A percentile compares a stretch with the other conserved stretches of the same genome.
Conservation (phyloP, 371 early-diverging fungal genomes). For the Mycotypha africana region DNA sequence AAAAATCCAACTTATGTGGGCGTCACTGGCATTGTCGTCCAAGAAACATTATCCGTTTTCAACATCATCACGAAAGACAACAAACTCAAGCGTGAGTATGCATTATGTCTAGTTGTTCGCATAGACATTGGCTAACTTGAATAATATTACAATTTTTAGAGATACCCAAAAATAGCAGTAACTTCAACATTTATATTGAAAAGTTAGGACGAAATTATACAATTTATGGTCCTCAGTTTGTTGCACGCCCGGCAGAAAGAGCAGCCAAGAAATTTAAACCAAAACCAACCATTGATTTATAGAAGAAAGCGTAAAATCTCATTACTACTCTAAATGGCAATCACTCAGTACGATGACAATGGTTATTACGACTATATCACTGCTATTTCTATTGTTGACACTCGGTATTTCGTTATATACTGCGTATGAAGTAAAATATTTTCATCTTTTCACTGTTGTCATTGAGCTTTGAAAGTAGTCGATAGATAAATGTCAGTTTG, state of each 20-base stretch:
- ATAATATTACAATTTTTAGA: slow-evolving; percentile 21
- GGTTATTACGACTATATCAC: too few relatives aligned
- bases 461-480: too few relatives aligned
- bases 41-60: slow-evolving; percentile 86
- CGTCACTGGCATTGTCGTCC: slow-evolving; percentile 74
- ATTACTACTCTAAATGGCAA: too few relatives aligned
- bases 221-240: slow-evolving; percentile 81
- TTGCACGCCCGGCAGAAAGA: slow-evolving; percentile 70
- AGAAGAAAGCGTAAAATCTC: too few relatives aligned
- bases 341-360: too few relatives aligned
- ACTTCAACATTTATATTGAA: slow-evolving; percentile 61
- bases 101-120: neutral
- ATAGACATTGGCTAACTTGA: neutral
- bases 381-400: too few relatives aligned
- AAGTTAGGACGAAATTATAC: slow-evolving; percentile 38
- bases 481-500: too few relatives aligned
- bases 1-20: slow-evolving; percentile 80
- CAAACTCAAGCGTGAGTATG: slow-evolving; percentile 54
- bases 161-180: slow-evolving; percentile 73
- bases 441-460: too few relatives aligned
- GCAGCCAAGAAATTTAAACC: slow-evolving; percentile 84
- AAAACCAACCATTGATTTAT: slow-evolving; percentile 75
- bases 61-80: slow-evolving; percentile 71
- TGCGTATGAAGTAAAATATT: too few relatives aligned
- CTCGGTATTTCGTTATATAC: too few relatives aligned